Conservation (phyloP, 2,329 filamentous ascomycete genomes). For the Coniochaeta sp. region DNA sequence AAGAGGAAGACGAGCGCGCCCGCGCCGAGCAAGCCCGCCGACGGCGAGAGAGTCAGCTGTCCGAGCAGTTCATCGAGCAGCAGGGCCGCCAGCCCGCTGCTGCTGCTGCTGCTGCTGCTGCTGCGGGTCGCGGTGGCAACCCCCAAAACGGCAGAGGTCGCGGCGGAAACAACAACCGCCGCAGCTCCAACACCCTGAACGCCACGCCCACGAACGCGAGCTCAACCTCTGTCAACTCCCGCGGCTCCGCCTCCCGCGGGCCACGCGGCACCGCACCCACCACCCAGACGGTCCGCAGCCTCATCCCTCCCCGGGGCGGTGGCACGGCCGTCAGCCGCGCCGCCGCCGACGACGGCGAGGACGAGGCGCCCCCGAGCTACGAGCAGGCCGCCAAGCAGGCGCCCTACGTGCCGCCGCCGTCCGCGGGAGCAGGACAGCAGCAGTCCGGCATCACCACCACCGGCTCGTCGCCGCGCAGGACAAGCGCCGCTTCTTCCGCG, state of each 20-base stretch:
- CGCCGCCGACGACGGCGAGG: slow-evolving; percentile 28
- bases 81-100: slow-evolving; percentile 31
- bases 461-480: background rate
- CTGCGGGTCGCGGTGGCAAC: slow-evolving; percentile 5
- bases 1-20: slow-evolving; percentile 81
- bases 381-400: slow-evolving; percentile 47
- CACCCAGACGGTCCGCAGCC: slow-evolving; percentile 34
- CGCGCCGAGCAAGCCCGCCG: slow-evolving; percentile 54
- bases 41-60: slow-evolving; percentile 58
- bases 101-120: background rate
- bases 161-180: slow-evolving; percentile 10
- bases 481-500: background rate
- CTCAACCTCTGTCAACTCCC: slow-evolving; percentile 7
- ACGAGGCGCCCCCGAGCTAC: slow-evolving; percentile 50
- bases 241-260: slow-evolving; percentile 6
- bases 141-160: slow-evolving; percentile 2
- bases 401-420: slow-evolving; percentile 47
- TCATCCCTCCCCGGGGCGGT: slow-evolving; percentile 35
- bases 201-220: slow-evolving; percentile 2
- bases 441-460: background rate
- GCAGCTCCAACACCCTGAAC: slow-evolving; percentile 9
- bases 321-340: slow-evolving; percentile 25
- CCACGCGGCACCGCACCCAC: background rate
- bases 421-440: slow-evolving; percentile 16
- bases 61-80: slow-evolving; percentile 63